Conservation (phyloP, 176 grass and related monocot genomes). For the Phragmites australis region DNA sequence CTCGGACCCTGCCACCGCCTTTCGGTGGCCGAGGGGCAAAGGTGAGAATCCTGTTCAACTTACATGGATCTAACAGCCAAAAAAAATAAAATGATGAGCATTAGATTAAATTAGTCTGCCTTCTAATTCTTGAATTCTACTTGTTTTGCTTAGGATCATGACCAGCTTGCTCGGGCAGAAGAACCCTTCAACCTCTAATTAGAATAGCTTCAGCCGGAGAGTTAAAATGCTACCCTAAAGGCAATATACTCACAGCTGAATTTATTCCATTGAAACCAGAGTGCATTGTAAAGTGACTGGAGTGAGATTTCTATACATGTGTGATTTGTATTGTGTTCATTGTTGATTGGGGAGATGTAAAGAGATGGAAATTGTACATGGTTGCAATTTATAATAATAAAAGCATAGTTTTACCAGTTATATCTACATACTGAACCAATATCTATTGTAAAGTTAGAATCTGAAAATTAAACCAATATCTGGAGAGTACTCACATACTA, state of each 20-base stretch:
- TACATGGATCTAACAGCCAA: not conserved
- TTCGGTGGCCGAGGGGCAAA: too few species aligned
- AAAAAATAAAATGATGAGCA: slow-evolving; percentile 4
- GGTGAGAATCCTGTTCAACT: slow-evolving; percentile 43
- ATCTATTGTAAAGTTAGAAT: too few species aligned
- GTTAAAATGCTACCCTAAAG: not conserved
- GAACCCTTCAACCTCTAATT: slow-evolving; percentile 11
- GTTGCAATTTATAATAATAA: not conserved
- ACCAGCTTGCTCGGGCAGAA: slow-evolving; percentile 35
- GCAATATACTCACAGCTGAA: not conserved
- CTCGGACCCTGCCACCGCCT: too few species aligned
- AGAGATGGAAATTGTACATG: not conserved
- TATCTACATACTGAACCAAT: too few species aligned
- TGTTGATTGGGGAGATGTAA: not conserved
- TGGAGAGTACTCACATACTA: too few species aligned
- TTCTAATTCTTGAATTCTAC: not conserved
- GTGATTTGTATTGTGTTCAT: slow-evolving; percentile 15
- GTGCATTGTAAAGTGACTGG: slow-evolving; percentile 17
- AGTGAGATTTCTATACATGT: slow-evolving; percentile 25
- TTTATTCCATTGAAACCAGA: not conserved
- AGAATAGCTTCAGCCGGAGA: slow-evolving; percentile 19
- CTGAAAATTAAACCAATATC: too few species aligned
- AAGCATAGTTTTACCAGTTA: too few species aligned
- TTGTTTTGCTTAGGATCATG: slow-evolving; percentile 54
- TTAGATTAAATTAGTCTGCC: not conserved